Conservation (phyloP, 73 alveolate species). For the Tetrahymena elliotti region DNA sequence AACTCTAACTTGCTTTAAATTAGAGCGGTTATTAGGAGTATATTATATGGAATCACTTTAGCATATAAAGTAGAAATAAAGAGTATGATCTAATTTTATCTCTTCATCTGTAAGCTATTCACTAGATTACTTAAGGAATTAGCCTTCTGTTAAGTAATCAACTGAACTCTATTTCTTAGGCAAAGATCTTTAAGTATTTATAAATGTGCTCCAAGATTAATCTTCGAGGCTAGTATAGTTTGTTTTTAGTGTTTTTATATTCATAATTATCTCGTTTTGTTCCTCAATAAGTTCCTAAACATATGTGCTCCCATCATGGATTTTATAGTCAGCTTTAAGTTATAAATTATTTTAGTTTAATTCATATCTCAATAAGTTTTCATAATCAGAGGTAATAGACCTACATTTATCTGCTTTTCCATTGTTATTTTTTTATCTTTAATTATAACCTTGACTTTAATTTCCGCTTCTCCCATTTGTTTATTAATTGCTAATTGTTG, state of each 20-base stretch:
- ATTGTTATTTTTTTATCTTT: background rate
- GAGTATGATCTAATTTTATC: background rate
- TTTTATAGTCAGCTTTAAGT: background rate
- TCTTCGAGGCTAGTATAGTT: background rate
- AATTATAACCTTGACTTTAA: background rate
- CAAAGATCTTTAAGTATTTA: background rate
- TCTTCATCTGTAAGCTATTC: background rate
- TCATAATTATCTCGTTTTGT: background rate
- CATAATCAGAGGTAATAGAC: background rate
- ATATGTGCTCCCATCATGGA: background rate
- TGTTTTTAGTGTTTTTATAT: background rate
- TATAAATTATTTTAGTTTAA: background rate
- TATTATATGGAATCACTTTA: background rate
- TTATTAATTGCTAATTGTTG: background rate
- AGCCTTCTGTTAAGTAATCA: background rate
- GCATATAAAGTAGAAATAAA: background rate
- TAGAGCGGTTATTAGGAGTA: background rate
- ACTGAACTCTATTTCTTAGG: background rate
- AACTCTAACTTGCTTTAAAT: background rate
- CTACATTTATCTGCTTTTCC: background rate
- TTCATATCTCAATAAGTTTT: background rate
- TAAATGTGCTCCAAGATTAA: background rate
- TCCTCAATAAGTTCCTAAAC: background rate
- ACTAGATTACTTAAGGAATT: background rate
- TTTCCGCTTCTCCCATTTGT: background rate